A percentile compares a stretch with the other conserved stretches of the same genome.
Conservation (phyloP, 768 basidiomycete genomes). For the Lactarius hengduanensis region DNA sequence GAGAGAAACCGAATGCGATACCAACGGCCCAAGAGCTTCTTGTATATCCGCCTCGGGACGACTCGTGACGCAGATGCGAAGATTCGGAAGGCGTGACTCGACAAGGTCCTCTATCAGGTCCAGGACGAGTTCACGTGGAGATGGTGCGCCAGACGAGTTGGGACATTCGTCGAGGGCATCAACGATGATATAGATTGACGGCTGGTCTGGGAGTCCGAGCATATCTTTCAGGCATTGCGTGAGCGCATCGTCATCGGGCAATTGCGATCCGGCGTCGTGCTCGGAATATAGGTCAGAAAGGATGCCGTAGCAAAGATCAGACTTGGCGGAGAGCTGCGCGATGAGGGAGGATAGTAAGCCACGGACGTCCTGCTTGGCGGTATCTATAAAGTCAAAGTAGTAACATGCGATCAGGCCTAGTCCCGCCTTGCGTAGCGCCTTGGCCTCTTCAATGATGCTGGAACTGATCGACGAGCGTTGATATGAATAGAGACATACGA, state of each 20-base stretch:
- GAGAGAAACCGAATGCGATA: conserved; percentile 1
- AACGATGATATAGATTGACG: conserved; percentile 1
- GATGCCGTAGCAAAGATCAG: conserved; percentile 1
- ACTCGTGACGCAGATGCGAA: conserved; percentile 9
- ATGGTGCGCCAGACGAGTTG: not conserved
- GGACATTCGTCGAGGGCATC: conserved; percentile 20
- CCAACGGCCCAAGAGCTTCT: not conserved
- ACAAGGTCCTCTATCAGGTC: not conserved
- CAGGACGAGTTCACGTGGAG: conserved; percentile 10
- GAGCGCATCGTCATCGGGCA: not conserved
- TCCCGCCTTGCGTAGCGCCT: not conserved
- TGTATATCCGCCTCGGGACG: conserved; percentile 11
- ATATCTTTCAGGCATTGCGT: conserved; percentile 6
- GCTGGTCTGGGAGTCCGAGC: not conserved
- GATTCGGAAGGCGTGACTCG: not conserved
- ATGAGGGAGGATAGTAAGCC: conserved; percentile 17
- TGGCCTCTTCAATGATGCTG: conserved; percentile 9
- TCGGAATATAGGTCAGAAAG: not conserved
- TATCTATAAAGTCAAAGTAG: conserved; percentile 19
- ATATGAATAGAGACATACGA: not conserved
- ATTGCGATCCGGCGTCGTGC: not conserved
- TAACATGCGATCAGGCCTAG: conserved; percentile 13
- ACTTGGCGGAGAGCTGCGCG: conserved; percentile 7
- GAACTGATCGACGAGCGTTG: not conserved
- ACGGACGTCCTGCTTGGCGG: conserved; percentile 5